Base-by-base conservation (phyloP, 2,329 filamentous ascomycete species). In the Fusarium mangiferae region DNA sequence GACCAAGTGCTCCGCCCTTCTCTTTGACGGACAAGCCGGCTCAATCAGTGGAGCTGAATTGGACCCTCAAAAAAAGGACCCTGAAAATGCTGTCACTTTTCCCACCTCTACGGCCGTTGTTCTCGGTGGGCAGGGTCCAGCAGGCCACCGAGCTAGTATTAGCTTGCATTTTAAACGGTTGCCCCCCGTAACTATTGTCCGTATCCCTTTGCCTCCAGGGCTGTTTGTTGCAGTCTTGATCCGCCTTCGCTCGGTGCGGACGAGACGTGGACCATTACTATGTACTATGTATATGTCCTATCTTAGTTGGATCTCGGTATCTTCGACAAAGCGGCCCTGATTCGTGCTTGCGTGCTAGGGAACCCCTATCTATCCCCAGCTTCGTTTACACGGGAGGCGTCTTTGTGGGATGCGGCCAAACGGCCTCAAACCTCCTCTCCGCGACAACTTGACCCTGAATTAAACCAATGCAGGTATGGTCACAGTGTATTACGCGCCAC, bases 61-160 rank as follows among this genome's bases (percentile, higher is more conserved):
- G 71, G 72, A 74, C 71, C 62, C 72, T 74, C 67, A 61, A 67
- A 65, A 58, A 70, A 58, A 70, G 52, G 67, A 70, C 67, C 67
- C 67, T 70, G 67, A 70, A 70, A 70, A 72, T 71, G 68, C 63
- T 72, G 68, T 74, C 71, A 74, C 61, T 46, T 41, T 58, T 54
- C 54, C 35, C 66, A 48, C 49, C 57, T 57, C 56, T 35, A 44
- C 57, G 59, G 58, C 67, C 56, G 58, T 60, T 45, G 57, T 62
- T 68, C 57, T 66, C 51, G 12, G 42, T 22, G 18, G 52, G 63
- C 51, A 66, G 62, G 64, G 54, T 63, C 54, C 26, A 68, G 48
- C 33, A 26, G 45, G 54, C 38, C 36, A 57, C 45, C 26, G 30
- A 42, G 41, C 41, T 45, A 57, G 41, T 41, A 28, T 49, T 69